These are phyloP conservation scores for Coemansia sp. DNA, from an alignment of 192 early-diverging fungal species.

Conservation along the genomic window DNA sequence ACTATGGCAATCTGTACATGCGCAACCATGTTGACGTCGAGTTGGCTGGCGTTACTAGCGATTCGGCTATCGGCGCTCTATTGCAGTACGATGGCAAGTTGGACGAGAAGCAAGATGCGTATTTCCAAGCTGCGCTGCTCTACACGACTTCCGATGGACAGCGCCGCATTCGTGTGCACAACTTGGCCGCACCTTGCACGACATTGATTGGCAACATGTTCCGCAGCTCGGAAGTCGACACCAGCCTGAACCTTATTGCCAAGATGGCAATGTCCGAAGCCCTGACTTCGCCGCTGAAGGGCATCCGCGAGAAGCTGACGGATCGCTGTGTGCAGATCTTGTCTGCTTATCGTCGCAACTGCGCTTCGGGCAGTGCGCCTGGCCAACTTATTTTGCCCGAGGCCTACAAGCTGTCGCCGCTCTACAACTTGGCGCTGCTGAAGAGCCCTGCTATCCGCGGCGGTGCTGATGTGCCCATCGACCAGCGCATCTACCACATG, in stretches of 20 bases:
- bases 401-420: conserved; percentile 88
- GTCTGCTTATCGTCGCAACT: conserved; percentile 87
- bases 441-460: conserved; percentile 82
- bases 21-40: conserved; percentile 90
- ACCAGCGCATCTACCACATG: conserved; percentile 80
- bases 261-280: conserved; percentile 80
- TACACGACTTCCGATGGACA: conserved; percentile 90
- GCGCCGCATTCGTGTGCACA: conserved; percentile 91
- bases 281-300: conserved; percentile 64
- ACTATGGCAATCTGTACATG: conserved; percentile 94
- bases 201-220: conserved; percentile 77
- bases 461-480: conserved; percentile 71
- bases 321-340: conserved; percentile 87
- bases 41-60: conserved; percentile 82
- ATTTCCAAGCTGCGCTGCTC: conserved; percentile 89
- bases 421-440: conserved; percentile 79
- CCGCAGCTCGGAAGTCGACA: conserved; percentile 88
- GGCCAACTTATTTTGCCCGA: conserved; percentile 97
- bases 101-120: conserved; percentile 76
- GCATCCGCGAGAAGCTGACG: conserved; percentile 77
- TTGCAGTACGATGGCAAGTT: conserved; percentile 89
- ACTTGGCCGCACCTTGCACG: conserved; percentile 75
- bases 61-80: conserved; percentile 76
- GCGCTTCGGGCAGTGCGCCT: conserved; percentile 80
- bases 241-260: conserved; percentile 80